Evolutionary conservation across 1,139 yeast genomes (phyloP).

Genomic region (Scheffersomyces illinoinensis): DNA sequence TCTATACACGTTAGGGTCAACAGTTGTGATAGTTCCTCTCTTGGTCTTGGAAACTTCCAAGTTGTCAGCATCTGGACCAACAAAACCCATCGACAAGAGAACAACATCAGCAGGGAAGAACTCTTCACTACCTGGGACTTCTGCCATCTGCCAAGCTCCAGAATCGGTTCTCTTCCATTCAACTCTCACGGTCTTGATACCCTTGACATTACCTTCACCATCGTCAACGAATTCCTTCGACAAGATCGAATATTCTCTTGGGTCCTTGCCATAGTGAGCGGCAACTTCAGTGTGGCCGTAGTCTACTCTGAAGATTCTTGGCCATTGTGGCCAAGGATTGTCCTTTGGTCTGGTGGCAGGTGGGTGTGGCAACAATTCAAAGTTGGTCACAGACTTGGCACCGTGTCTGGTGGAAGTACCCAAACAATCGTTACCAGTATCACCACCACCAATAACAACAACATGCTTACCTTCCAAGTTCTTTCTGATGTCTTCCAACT

Average conservation of each 20-base stretch:
- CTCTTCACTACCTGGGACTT: slow-evolving; percentile 92
- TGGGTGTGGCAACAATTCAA: slow-evolving; percentile 92
- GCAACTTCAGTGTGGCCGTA: slow-evolving; percentile 96
- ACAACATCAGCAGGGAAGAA: slow-evolving; percentile 94
- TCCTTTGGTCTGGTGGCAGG: slow-evolving; percentile 85
- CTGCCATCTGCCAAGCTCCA: slow-evolving; percentile 99
- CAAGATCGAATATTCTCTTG: slow-evolving; percentile 93
- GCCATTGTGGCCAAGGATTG: slow-evolving; percentile 99
- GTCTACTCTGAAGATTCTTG: slow-evolving; percentile 94
- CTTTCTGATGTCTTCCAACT: slow-evolving; percentile 73
- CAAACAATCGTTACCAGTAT: slow-evolving; percentile 98
- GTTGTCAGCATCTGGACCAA: slow-evolving; percentile 91
- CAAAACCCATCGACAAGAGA: slow-evolving; percentile 92
- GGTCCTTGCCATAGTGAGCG: slow-evolving; percentile 94
- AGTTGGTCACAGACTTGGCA: slow-evolving; percentile 92
- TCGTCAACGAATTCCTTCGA: slow-evolving; percentile 95
- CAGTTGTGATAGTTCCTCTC: slow-evolving; percentile 83
- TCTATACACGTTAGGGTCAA: slow-evolving; percentile 67
- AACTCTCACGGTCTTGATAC: slow-evolving; percentile 92
- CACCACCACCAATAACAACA: slow-evolving; percentile 99
- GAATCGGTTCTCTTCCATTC: slow-evolving; percentile 96
- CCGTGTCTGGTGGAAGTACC: slow-evolving; percentile 98
- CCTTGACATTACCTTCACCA: slow-evolving; percentile 90
- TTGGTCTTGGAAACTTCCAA: slow-evolving; percentile 71
- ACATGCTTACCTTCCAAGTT: slow-evolving; percentile 84